Evolutionary conservation across 2,329 filamentous ascomycete species (phyloP).

Genomic region (Ceratocystis papillata): DNA sequence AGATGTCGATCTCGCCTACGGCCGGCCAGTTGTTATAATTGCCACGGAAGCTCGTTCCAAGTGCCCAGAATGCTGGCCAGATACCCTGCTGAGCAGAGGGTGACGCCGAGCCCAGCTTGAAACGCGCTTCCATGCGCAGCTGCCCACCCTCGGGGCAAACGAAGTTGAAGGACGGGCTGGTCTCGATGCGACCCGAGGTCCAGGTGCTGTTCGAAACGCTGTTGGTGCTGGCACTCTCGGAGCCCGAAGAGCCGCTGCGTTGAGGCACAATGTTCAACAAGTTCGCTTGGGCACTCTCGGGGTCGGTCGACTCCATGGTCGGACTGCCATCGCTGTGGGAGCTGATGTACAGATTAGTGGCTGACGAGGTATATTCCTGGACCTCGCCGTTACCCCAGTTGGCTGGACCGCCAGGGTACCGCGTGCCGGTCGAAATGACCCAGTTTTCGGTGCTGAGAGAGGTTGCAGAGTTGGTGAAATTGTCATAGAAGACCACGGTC

Average conservation of each 20-base stretch:
- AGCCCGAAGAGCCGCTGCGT: conserved; percentile 1
- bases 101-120: conserved; percentile 32
- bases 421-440: conserved; percentile 33
- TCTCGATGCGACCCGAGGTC: conserved; percentile 39
- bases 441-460: conserved; percentile 16
- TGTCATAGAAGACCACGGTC: conserved; percentile 29
- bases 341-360: conserved; percentile 34
- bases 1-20: conserved; percentile 38
- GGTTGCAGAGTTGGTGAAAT: conserved; percentile 26
- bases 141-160: conserved; percentile 30
- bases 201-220: conserved; percentile 30
- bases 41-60: conserved; percentile 34
- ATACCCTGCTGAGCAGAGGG: conserved; percentile 32
- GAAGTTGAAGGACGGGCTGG: conserved; percentile 32
- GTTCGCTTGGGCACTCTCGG: neutral
- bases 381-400: conserved; percentile 43
- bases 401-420: conserved; percentile 37
- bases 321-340: conserved; percentile 26
- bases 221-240: neutral
- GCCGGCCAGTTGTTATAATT: conserved; percentile 36
- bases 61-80: conserved; percentile 40
- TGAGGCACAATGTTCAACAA: conserved; percentile 22
- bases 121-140: conserved; percentile 33
- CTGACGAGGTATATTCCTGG: conserved; percentile 36
- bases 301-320: neutral